Conservation (phyloP, 495 filamentous ascomycete species). For the Aspergillus bertholletiae region DNA sequence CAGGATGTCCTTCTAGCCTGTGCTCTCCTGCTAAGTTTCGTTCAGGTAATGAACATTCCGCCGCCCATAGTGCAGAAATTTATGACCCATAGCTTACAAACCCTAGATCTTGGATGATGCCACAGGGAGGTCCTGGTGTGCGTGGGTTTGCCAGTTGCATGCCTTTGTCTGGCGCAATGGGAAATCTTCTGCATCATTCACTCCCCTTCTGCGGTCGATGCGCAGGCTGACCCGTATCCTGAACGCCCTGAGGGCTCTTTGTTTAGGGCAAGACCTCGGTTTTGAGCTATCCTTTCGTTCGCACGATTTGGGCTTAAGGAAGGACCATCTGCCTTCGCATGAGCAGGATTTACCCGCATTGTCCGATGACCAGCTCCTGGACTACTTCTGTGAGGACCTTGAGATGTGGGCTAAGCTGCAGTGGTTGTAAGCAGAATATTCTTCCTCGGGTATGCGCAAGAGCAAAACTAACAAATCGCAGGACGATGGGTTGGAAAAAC, state of each 20-base stretch:
- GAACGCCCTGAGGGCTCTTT: neutral
- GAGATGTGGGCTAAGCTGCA: neutral
- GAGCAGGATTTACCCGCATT: neutral
- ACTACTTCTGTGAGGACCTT: neutral
- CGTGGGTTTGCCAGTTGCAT: neutral
- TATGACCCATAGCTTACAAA: neutral
- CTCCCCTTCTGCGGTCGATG: neutral
- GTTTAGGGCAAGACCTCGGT: neutral
- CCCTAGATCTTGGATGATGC: neutral
- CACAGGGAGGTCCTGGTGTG: neutral
- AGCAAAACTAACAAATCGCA: neutral
- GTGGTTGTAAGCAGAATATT: neutral
- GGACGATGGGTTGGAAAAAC: neutral
- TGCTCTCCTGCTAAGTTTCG: neutral
- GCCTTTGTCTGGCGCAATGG: neutral
- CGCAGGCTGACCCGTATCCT: neutral
- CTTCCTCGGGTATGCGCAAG: neutral
- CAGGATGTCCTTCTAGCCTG: neutral
- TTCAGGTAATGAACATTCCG: neutral
- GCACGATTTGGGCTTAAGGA: neutral
- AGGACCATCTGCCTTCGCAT: neutral
- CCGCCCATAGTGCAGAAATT: neutral
- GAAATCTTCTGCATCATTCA: neutral
- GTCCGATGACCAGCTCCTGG: neutral
- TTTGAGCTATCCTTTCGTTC: neutral